Conservation (phyloP, 2,329 filamentous ascomycete species). For the Macrophomina tecta region DNA sequence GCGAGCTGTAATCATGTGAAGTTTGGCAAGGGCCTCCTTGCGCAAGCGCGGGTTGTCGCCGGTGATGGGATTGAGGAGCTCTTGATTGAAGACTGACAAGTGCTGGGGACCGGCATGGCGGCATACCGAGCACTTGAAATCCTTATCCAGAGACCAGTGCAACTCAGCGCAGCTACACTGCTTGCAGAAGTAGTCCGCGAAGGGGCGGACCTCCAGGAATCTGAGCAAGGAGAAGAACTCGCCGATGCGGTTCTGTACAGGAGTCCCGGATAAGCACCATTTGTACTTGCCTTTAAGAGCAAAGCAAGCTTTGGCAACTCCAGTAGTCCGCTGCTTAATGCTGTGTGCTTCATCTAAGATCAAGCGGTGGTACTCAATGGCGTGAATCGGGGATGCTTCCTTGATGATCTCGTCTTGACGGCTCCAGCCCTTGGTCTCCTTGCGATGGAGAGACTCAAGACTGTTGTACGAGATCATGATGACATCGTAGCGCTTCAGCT, state of each 20-base stretch:
- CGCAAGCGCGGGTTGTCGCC: conserved; percentile 61
- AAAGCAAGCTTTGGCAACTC: conserved; percentile 94
- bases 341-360: conserved; percentile 96
- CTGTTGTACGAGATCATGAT: conserved; percentile 97
- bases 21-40: conserved; percentile 74
- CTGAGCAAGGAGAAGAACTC: conserved; percentile 95
- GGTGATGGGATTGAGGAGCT: conserved; percentile 80
- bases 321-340: conserved; percentile 88
- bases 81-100: conserved; percentile 90
- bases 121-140: conserved; percentile 75
- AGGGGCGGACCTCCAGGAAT: conserved; percentile 87
- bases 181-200: conserved; percentile 94
- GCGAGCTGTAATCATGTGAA: conserved; percentile 85
- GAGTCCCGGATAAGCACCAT: conserved; percentile 95
- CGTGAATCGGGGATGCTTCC: conserved; percentile 77
- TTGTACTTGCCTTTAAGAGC: conserved; percentile 86
- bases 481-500: conserved; percentile 84
- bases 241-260: conserved; percentile 94
- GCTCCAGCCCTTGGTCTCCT: conserved; percentile 88
- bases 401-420: conserved; percentile 82
- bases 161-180: conserved; percentile 79
- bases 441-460: conserved; percentile 88
- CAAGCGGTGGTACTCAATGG: conserved; percentile 84
- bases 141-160: conserved; percentile 80
- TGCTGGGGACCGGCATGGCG: conserved; percentile 68